Percentiles rank a stretch among this genome's conserved stretches.
These are phyloP conservation scores for Arthroderma sp. DNA, from an alignment of 2,329 filamentous ascomycete species.

Conservation along the genomic window DNA sequence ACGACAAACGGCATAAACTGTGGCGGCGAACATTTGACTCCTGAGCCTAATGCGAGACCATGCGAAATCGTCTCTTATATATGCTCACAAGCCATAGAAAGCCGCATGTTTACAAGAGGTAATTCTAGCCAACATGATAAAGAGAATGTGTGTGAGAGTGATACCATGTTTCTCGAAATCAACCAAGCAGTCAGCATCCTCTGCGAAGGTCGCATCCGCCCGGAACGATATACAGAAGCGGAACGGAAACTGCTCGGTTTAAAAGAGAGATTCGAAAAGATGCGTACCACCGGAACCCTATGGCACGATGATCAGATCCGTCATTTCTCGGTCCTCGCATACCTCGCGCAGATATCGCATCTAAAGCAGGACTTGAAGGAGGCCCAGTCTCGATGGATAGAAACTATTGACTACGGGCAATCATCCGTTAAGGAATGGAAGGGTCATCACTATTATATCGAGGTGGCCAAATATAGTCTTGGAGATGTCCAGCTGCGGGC, in stretches of 20 bases:
- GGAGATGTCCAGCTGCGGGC: conserved; percentile 3
- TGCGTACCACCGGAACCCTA: not conserved
- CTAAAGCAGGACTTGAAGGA: conserved; percentile 2
- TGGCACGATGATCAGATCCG: conserved; percentile 9
- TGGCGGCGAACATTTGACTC: not conserved
- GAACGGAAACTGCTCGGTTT: not conserved
- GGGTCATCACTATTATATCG: conserved; percentile 4
- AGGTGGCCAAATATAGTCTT: conserved; percentile 7
- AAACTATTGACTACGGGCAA: conserved; percentile 7
- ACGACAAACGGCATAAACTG: not conserved
- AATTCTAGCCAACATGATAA: not conserved
- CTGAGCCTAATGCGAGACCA: not conserved
- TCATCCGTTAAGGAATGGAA: not conserved
- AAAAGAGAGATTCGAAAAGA: conserved; percentile 6
- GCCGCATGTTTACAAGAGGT: conserved; percentile 2
- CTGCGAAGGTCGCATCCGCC: not conserved
- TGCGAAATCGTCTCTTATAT: conserved; percentile 5
- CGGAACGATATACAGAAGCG: conserved; percentile 1
- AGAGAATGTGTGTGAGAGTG: conserved; percentile 5
- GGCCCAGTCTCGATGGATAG: conserved; percentile 3
- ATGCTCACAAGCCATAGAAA: conserved; percentile 5
- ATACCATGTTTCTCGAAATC: conserved; percentile 9
- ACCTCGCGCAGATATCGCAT: conserved; percentile 8
- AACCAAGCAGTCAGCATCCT: conserved; percentile 7
- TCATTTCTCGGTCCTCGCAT: conserved; percentile 6